These are phyloP conservation scores for Tolypocladium ovalisporum DNA, from an alignment of 2,329 filamentous ascomycete genomes.

Conservation along the genomic window DNA sequence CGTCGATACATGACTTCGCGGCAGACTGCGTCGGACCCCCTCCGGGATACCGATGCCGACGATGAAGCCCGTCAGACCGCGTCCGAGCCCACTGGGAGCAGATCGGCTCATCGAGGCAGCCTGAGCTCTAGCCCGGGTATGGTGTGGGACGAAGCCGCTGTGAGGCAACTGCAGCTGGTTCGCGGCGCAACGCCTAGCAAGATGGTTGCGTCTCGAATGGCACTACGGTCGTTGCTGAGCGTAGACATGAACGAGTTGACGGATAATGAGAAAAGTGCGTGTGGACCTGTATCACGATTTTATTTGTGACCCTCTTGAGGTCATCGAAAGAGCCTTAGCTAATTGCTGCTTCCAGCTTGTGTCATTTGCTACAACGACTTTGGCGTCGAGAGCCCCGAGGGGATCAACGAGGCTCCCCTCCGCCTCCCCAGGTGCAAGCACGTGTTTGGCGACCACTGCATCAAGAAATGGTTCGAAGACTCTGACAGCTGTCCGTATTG, in stretches of 20 bases:
- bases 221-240: slow-evolving; percentile 33
- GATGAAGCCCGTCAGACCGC: neutral
- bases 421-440: slow-evolving; percentile 53
- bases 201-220: slow-evolving; percentile 35
- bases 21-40: slow-evolving; percentile 11
- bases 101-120: neutral
- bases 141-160: slow-evolving; percentile 17
- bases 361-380: slow-evolving; percentile 57
- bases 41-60: slow-evolving; percentile 11
- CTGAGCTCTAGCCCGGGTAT: neutral
- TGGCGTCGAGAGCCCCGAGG: slow-evolving; percentile 45
- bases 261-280: slow-evolving; percentile 37
- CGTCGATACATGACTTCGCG: slow-evolving; percentile 14
- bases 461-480: slow-evolving; percentile 55
- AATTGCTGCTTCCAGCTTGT: slow-evolving; percentile 32
- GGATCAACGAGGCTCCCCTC: slow-evolving; percentile 43
- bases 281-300: neutral
- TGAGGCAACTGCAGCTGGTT: slow-evolving; percentile 32
- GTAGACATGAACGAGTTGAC: slow-evolving; percentile 33
- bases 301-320: neutral
- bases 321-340: neutral
- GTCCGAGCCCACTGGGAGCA: neutral
- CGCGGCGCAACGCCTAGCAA: slow-evolving; percentile 32
- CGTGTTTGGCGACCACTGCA: slow-evolving; percentile 52
- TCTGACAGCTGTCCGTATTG: slow-evolving; percentile 55